Conservation (phyloP, 2,329 filamentous ascomycete genomes). For the Rhytidhysteron rufulum region DNA sequence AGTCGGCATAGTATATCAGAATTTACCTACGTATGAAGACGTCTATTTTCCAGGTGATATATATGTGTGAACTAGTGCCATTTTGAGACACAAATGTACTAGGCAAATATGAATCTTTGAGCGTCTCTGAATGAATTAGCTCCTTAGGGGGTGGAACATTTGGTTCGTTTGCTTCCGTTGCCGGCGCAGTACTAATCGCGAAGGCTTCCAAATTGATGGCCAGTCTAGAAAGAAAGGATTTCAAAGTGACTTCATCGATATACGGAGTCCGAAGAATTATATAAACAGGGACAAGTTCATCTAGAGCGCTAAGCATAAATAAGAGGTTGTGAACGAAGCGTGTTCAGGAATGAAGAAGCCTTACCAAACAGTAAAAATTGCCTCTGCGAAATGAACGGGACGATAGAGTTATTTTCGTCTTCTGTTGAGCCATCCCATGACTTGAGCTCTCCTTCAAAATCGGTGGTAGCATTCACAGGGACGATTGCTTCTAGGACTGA, state of each 20-base stretch:
- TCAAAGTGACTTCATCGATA: slow-evolving; percentile 54
- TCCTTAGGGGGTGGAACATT: slow-evolving; percentile 44
- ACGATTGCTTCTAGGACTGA: slow-evolving; percentile 38
- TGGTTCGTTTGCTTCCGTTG: slow-evolving; percentile 36
- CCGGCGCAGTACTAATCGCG: slow-evolving; percentile 51
- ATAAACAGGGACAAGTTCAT: slow-evolving; percentile 69
- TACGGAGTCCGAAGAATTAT: slow-evolving; percentile 64
- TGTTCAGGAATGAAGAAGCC: slow-evolving; percentile 30
- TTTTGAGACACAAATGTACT: slow-evolving; percentile 25
- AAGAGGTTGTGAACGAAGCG: slow-evolving; percentile 43
- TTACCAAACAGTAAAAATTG: slow-evolving; percentile 70
- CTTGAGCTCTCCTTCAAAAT: slow-evolving; percentile 37
- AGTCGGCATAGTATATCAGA: not conserved
- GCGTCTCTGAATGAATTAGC: slow-evolving; percentile 52
- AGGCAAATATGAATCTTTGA: slow-evolving; percentile 30
- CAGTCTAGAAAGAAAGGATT: slow-evolving; percentile 59
- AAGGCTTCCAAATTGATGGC: slow-evolving; percentile 64
- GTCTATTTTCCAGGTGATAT: slow-evolving; percentile 37
- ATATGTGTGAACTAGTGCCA: slow-evolving; percentile 21
- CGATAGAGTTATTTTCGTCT: slow-evolving; percentile 42
- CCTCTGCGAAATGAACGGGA: slow-evolving; percentile 59
- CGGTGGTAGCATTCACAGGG: slow-evolving; percentile 30
- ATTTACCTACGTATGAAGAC: slow-evolving; percentile 30
- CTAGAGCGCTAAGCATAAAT: slow-evolving; percentile 55
- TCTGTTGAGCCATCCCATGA: slow-evolving; percentile 43